Evolutionary conservation across 306 rosid genomes (phyloP).

Genomic region (Neltuma alba): DNA sequence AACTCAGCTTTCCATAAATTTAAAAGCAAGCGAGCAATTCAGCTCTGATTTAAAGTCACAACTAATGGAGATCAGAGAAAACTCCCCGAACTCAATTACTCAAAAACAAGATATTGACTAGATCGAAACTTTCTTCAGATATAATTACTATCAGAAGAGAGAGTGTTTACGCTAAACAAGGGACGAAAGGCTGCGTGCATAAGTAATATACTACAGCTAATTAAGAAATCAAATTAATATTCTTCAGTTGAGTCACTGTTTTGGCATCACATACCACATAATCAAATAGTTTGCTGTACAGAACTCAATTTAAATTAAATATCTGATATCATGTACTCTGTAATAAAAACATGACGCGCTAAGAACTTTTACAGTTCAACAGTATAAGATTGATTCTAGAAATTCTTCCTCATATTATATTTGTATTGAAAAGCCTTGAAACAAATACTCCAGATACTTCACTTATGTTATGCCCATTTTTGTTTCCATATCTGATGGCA

Average conservation of each 20-base stretch:
- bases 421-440: not conserved
- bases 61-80: slow-evolving; percentile 6
- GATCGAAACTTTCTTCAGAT: not conserved
- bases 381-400: not conserved
- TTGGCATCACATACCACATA: not conserved
- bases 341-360: not conserved
- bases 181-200: not conserved
- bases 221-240: not conserved
- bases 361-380: not conserved
- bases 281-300: not conserved
- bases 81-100: not conserved
- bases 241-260: not conserved
- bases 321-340: not conserved
- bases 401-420: not conserved
- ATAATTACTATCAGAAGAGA: not conserved
- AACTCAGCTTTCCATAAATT: slow-evolving; percentile 17
- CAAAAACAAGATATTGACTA: not conserved
- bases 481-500: slow-evolving; percentile 24
- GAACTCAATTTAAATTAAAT: not conserved
- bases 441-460: not conserved
- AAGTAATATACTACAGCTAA: not conserved
- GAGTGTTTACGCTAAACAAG: not conserved
- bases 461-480: not conserved
- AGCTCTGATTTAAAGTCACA: slow-evolving; percentile 14
- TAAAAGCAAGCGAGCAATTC: slow-evolving; percentile 9